Base-by-base conservation (phyloP, 345 rosid genomes). In the Aegle marmelos region DNA sequence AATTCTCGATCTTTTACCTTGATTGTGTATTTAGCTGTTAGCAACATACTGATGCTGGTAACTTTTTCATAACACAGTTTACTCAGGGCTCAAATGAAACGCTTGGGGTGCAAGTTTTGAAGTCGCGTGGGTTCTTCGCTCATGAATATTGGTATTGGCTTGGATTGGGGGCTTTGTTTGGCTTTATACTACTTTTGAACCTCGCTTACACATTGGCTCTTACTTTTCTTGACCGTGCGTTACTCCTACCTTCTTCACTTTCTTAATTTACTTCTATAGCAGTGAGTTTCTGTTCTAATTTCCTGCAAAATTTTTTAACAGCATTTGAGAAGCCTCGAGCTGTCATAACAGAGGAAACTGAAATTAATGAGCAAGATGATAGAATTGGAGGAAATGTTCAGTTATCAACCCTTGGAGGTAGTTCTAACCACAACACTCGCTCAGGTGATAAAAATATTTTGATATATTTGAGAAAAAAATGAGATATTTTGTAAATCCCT, bases 281-380 rank as follows among this genome's bases (percentile, higher is more conserved):
- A 45, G 64, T 67, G 30, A 66, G 19, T 58, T 28, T 72, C 11
- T 72, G 16, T 68, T 39, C 58, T 65, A 72, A 28, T 59, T 53
- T 24, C 25, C 0, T 24, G 48, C 27, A 50, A 41, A 54, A 41
- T 30, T n/a, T n/a, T 60, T 57, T 71, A 71, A 82, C 87, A 95
- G 99, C 91, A 79, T 79, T 84, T 70, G 92, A 81, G n/a, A 88
- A 86, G 76, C 82, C 88, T 76, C 88, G 83, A 60, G 85, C 91
- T 39, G 68, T 86, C 31, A 78, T 90, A 50, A 59, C 82, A 6
- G 89, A 90, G 37, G 78, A 76, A 53, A 25, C 90, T 45, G 73
- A 83, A 56, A 79, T 68, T 60, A 62, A 48, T 11, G 86, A 83
- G 13, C 72, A 79, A 9, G 68, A 5, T 74, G 39, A 36, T 36